Evolutionary conservation across 1,139 yeast species (phyloP).

Genomic region (Starmera stellimalicola): DNA sequence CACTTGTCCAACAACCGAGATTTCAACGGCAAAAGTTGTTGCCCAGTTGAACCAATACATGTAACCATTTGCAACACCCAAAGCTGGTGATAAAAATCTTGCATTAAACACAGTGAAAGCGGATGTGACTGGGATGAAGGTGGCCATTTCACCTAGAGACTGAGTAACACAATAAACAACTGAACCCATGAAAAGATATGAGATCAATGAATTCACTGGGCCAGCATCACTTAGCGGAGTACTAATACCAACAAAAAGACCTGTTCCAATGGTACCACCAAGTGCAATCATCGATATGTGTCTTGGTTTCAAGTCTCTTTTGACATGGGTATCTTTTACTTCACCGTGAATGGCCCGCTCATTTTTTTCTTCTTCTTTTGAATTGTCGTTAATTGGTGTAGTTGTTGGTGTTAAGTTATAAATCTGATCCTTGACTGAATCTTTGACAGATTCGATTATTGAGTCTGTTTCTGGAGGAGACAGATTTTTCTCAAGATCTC

Average conservation of each 20-base stretch:
- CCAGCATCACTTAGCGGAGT: conserved; percentile 53
- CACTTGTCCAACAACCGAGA: conserved; percentile 75
- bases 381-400: conserved; percentile 1
- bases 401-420: conserved; percentile 1
- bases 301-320: conserved; percentile 45
- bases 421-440: neutral
- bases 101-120: conserved; percentile 51
- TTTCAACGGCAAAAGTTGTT: conserved; percentile 73
- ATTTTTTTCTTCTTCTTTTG: conserved; percentile 4
- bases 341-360: conserved; percentile 18
- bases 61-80: conserved; percentile 80
- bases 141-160: conserved; percentile 69
- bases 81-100: conserved; percentile 44
- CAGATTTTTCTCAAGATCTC: no score
- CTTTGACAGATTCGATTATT: no score
- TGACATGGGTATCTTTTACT: conserved; percentile 27
- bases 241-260: conserved; percentile 50
- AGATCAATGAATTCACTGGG: conserved; percentile 59
- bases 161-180: conserved; percentile 59
- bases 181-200: conserved; percentile 58
- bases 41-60: conserved; percentile 88
- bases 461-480: no score
- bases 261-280: conserved; percentile 67
- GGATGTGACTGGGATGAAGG: conserved; percentile 60
- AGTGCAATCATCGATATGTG: conserved; percentile 57